Evolutionary conservation across 2,329 filamentous ascomycete species (phyloP), one percentile per base, ranked within the genome.

Genomic region (Aspergillus sp.): DNA sequence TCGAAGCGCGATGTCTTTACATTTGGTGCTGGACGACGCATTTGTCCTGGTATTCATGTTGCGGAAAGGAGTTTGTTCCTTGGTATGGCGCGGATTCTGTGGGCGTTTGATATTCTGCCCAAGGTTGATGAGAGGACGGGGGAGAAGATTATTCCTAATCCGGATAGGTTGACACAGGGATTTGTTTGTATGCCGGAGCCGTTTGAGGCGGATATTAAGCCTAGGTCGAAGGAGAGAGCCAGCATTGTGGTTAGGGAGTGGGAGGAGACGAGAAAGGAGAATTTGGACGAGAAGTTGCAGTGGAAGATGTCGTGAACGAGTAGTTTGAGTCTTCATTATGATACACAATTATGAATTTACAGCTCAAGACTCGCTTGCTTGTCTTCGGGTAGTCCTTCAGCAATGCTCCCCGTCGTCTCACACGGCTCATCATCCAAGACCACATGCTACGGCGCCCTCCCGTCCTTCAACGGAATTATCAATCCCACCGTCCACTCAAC

Each of bases 41-140:
- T 82, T 39, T 84, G 81, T 59, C 79, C 75, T 3, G 81, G 80
- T 0, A 76, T 79, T 25, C 75, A 80, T 45, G 66, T 83, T 2
- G 77, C 76, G 0, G 73, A 77, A 47, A 70, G 72, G 5, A 70
- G 66, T 7, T 53, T 80, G 12, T 77, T 75, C 53, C 63, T 79
- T 6, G 69, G 60, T 10, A 71, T 78, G 27, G 66, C 75, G 3
- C 67, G 74, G 3, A 65, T 79, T 19, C 57, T 78, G 25, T 79
- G 76, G 74, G 71, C 68, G 0, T 78, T 74, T 53, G 56, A 74
- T 20, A 44, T 44, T 17, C 7, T n/a, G 2, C 42, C 42, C n/a
- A 19, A n/a, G n/a, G 7, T 44, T 4, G 27, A 44, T 32, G 23
- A 7, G 19, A 20, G 10, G 42, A 23, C 23, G 7, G 27, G 27